These are phyloP conservation scores for Ustilago lituana DNA, from an alignment of 1,284 basidiomycete species.

Conservation along the genomic window DNA sequence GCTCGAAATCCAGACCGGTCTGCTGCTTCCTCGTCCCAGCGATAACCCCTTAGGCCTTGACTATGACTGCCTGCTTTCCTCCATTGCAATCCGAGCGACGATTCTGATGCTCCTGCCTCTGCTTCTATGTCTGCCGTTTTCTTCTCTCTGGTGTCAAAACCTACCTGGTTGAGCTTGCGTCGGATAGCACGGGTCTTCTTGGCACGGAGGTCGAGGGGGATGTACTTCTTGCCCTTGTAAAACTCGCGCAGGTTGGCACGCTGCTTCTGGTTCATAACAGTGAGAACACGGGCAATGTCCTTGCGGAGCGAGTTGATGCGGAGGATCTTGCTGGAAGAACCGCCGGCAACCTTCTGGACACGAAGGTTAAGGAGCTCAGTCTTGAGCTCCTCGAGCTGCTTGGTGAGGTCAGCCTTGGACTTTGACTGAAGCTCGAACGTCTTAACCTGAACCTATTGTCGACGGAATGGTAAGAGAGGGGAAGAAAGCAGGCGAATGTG, in stretches of 20 bases:
- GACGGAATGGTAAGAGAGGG: background rate
- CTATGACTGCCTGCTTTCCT: no score
- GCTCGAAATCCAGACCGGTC: no score
- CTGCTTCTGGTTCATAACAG: constrained; percentile 98
- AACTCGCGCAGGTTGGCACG: constrained; percentile 95
- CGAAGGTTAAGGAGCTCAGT: constrained; percentile 87
- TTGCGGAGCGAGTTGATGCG: constrained; percentile 93
- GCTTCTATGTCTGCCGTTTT: background rate
- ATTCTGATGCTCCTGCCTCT: background rate
- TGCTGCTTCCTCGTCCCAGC: no score
- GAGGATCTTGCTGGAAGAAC: constrained; percentile 87
- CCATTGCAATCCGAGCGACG: no score
- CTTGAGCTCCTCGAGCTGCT: constrained; percentile 95
- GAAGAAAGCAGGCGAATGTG: background rate
- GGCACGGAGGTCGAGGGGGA: constrained; percentile 94
- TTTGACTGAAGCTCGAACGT: constrained; percentile 98
- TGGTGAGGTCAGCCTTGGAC: constrained; percentile 97
- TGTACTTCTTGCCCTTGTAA: constrained; percentile 97
- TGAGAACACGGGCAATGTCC: constrained; percentile 97
- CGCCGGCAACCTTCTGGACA: constrained; percentile 98
- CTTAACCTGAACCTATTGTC: constrained; percentile 76
- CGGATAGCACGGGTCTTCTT: constrained; percentile 99
- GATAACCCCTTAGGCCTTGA: no score
- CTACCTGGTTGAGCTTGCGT: constrained; percentile 87
- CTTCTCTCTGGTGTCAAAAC: no score